Percentiles rank a stretch among this genome's conserved stretches.
Conservation (phyloP, 805 yeast genomes). For the Yarrowia yakushimensis region DNA sequence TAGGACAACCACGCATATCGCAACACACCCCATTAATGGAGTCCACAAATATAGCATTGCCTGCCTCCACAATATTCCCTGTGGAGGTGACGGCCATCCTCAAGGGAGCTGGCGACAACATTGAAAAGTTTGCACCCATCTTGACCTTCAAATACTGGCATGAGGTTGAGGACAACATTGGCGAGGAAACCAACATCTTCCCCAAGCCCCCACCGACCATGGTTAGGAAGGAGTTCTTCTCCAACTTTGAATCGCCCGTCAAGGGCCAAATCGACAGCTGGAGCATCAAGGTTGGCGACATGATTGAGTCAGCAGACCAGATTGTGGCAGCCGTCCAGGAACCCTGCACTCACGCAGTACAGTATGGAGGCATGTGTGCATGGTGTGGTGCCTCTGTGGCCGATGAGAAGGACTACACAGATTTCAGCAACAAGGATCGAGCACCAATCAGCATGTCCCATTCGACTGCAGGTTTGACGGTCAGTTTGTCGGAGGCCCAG, state of each 20-base stretch:
- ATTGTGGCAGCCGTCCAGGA: constrained; percentile 60
- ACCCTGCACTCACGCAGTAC: constrained; percentile 88
- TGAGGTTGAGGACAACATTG: constrained; percentile 41
- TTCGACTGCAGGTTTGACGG: constrained; percentile 77
- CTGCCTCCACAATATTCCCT: constrained; percentile 65
- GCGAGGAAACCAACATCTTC: constrained; percentile 34
- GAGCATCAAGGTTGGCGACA: constrained; percentile 55
- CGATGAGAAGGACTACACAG: constrained; percentile 67
- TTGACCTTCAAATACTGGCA: constrained; percentile 67
- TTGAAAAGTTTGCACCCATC: constrained; percentile 52
- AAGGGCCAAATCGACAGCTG: constrained; percentile 62
- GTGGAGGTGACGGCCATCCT: constrained; percentile 55
- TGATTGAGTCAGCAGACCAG: constrained; percentile 47
- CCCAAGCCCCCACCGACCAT: constrained; percentile 27
- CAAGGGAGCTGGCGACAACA: constrained; percentile 45
- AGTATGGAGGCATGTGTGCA: constrained; percentile 93
- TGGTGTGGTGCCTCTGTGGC: constrained; percentile 74
- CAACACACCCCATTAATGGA: not conserved
- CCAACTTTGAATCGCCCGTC: constrained; percentile 73
- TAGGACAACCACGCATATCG: not conserved
- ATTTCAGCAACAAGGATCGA: constrained; percentile 62
- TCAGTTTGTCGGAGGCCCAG: constrained; percentile 81
- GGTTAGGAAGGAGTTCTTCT: constrained; percentile 40
- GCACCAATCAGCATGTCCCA: constrained; percentile 89
- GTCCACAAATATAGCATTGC: constrained; percentile 51